Evolutionary conservation across 2,329 filamentous ascomycete genomes (phyloP).

Genomic region (Aspergillus puulaauensis): DNA sequence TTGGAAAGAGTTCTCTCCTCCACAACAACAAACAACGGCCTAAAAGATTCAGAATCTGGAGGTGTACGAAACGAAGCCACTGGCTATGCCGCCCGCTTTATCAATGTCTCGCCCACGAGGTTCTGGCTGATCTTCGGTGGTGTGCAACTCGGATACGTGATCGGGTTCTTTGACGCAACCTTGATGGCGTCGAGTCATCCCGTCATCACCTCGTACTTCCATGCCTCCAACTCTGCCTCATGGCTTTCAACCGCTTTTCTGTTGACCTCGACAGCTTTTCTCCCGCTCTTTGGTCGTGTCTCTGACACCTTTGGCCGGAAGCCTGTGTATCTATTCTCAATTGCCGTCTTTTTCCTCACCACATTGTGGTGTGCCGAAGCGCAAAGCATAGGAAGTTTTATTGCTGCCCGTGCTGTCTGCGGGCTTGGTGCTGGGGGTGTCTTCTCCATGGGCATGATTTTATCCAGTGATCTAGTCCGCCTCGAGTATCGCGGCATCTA

Average conservation of each 20-base stretch:
- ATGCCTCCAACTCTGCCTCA: slow-evolving; percentile 73
- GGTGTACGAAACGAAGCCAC: slow-evolving; percentile 10
- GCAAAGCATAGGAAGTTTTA: slow-evolving; percentile 68
- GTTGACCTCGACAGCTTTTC: slow-evolving; percentile 72
- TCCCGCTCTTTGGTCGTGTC: slow-evolving; percentile 71
- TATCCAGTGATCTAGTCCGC: slow-evolving; percentile 67
- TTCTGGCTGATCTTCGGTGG: slow-evolving; percentile 66
- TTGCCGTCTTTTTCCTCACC: slow-evolving; percentile 62
- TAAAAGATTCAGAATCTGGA: slow-evolving; percentile 7
- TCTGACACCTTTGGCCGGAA: slow-evolving; percentile 74
- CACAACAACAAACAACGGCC: slow-evolving; percentile 11
- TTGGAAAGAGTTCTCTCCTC: slow-evolving; percentile 24
- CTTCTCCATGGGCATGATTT: slow-evolving; percentile 64
- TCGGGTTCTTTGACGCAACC: slow-evolving; percentile 69
- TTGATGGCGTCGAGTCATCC: slow-evolving; percentile 81
- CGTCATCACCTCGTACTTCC: slow-evolving; percentile 77
- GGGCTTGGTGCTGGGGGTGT: slow-evolving; percentile 73
- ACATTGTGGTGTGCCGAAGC: slow-evolving; percentile 72
- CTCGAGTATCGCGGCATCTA: slow-evolving; percentile 59
- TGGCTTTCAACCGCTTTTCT: slow-evolving; percentile 81
- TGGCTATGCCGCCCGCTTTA: slow-evolving; percentile 34
- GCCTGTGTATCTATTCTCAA: slow-evolving; percentile 62
- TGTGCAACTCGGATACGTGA: slow-evolving; percentile 58
- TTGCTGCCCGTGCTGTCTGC: slow-evolving; percentile 67
- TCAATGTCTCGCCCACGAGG: slow-evolving; percentile 40